Base-by-base conservation (phyloP, 73 alveolate species). In the Paramecium tetraurelia region DNA sequence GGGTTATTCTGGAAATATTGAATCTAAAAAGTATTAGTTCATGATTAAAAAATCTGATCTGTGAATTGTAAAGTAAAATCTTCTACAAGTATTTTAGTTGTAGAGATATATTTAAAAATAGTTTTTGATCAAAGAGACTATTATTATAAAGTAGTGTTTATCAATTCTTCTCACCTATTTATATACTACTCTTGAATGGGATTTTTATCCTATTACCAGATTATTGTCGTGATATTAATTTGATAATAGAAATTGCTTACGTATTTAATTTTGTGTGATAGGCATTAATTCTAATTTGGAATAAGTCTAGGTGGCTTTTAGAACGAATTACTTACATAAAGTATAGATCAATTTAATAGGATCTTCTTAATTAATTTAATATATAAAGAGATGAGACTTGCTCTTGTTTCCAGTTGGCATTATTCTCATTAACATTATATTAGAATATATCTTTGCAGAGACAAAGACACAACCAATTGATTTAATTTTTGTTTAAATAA, bases 21-120 rank as follows among this genome's bases (percentile, higher is more conserved):
- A 80, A 80, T 80, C 75, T 44, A 80, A 46, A 35, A 80, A 80
- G n/a, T 80, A 33, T 80, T 80, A 35, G 21, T 48, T 48, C 70
- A 80, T 44, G 3, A 20, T 44, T 44, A 35, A 21, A 44, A 80
- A 80, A 80, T 80, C 90, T 24, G 76, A 80, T 41, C 44, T 22
- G 20, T 80, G 90, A 10, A 80, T 20, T 44, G 75, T 80, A 20
- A 80, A 44, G 18, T 22, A 80, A 22, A 80, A 80, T 80, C 44
- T 41, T 20, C 90, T n/a, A 24, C 90, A 80, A 80, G 20, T 80
- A 40, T 10, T 41, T 46, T 80, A 14, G 18, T 80, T 80, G 18
- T 80, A 80, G 2, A 80, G 46, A 8, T 44, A 44, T 2, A 80
- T 80, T 14, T 80, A 80, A 48, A 80, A 80, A 43, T n/a, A 48